These are phyloP conservation scores for Xylariaceae sp. DNA, from an alignment of 2,329 filamentous ascomycete species.

Conservation along the genomic window DNA sequence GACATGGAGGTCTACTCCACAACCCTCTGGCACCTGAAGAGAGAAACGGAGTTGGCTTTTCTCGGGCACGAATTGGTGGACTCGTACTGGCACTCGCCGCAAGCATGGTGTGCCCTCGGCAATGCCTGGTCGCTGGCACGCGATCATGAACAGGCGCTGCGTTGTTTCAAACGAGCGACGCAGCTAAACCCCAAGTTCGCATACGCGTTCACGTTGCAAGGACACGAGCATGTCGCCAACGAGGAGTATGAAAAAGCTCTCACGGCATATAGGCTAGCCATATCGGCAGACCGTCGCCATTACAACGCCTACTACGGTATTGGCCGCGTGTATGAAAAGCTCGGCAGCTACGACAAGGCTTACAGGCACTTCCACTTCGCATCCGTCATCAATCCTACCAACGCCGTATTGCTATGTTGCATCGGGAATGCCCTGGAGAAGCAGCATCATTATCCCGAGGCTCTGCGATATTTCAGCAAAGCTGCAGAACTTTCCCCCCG, in stretches of 20 bases:
- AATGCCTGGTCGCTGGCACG: constrained; percentile 90
- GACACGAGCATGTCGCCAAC: constrained; percentile 91
- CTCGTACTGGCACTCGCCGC: constrained; percentile 78
- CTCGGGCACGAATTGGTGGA: constrained; percentile 88
- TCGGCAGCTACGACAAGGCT: constrained; percentile 86
- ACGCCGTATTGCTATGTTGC: constrained; percentile 86
- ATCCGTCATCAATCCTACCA: constrained; percentile 84
- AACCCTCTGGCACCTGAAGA: constrained; percentile 95
- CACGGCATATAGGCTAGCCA: constrained; percentile 76
- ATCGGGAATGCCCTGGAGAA: constrained; percentile 88
- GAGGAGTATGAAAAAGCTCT: constrained; percentile 97
- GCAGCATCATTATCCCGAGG: constrained; percentile 73
- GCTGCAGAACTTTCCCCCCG: constrained; percentile 78
- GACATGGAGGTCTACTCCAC: constrained; percentile 99
- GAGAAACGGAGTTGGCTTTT: constrained; percentile 85
- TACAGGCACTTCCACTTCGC: constrained; percentile 88
- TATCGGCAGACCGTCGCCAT: constrained; percentile 79
- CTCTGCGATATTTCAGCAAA: constrained; percentile 73
- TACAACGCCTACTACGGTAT: constrained; percentile 99
- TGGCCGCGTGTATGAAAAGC: constrained; percentile 76
- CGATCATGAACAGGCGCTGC: constrained; percentile 90
- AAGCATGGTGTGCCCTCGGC: constrained; percentile 93
- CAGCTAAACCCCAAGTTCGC: constrained; percentile 87
- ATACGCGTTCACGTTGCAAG: constrained; percentile 92
- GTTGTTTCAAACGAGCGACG: constrained; percentile 90